Evolutionary conservation across 169 alveolate genomes (phyloP).

Genomic region (Eimeria brunetti): DNA sequence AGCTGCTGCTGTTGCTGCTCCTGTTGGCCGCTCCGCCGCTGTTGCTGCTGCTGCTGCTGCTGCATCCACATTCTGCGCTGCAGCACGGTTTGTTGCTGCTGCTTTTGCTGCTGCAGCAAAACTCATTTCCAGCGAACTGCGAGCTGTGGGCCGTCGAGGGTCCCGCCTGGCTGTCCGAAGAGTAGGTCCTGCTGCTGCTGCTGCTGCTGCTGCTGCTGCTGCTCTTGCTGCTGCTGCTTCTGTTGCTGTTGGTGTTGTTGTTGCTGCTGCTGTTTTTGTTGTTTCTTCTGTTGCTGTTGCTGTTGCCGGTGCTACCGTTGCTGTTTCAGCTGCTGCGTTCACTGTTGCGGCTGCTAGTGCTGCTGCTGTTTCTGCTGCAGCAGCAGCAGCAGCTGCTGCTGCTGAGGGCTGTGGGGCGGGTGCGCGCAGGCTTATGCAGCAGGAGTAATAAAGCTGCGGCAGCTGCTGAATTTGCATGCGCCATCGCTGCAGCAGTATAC

Average conservation of each 20-base stretch:
- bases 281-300: not conserved
- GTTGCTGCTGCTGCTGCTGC: conserved; percentile 11
- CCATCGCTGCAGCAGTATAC: conserved; percentile 59
- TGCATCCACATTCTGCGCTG: not conserved
- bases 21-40: conserved; percentile 24
- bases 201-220: conserved; percentile 18
- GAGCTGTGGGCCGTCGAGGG: conserved; percentile 30
- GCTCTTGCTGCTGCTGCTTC: not conserved
- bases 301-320: not conserved
- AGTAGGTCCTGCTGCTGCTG: conserved; percentile 29
- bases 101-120: conserved; percentile 61
- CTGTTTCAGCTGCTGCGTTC: not conserved
- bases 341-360: not conserved
- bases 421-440: not conserved
- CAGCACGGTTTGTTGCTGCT: not conserved
- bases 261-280: not conserved
- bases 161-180: conserved; percentile 48
- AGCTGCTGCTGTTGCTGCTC: conserved; percentile 5
- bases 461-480: conserved; percentile 52
- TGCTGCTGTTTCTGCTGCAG: conserved; percentile 2
- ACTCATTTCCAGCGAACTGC: conserved; percentile 22
- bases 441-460: conserved; percentile 45
- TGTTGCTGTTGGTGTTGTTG: not conserved
- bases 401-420: not conserved
- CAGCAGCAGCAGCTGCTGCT: not conserved